Percentiles rank a stretch among this genome's conserved stretches.
phyloP scores from a whole-genome alignment of 352 stramenopile species.

The Paralagenidium karlingii region DNA sequence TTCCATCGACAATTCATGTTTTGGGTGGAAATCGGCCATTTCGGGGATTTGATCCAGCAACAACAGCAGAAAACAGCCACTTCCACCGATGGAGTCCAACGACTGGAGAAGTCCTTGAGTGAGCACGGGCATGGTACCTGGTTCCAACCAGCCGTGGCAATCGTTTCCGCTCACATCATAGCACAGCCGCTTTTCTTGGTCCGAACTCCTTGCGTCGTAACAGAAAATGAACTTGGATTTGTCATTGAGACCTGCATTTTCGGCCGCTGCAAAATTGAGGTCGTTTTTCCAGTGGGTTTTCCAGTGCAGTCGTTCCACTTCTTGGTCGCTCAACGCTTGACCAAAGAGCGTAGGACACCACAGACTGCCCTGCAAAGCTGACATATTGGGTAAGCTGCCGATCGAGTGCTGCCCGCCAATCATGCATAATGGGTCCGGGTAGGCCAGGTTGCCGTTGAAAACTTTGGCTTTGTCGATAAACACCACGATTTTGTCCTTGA shows the following conservation, averaged over 20 bases:
- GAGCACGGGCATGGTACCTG: slow-evolving; percentile 43
- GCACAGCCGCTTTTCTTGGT: slow-evolving; percentile 32
- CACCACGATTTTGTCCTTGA: slow-evolving; percentile 75
- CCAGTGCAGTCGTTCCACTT: slow-evolving; percentile 66
- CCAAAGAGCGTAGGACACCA: slow-evolving; percentile 73
- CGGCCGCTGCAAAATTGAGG: slow-evolving; percentile 33
- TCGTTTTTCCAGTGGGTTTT: slow-evolving; percentile 64
- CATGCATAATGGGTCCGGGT: slow-evolving; percentile 59
- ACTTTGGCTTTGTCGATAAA: slow-evolving; percentile 45
- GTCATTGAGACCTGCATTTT: slow-evolving; percentile 45
- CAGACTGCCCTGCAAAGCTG: slow-evolving; percentile 35
- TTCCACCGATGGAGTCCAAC: slow-evolving; percentile 54
- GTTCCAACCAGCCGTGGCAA: slow-evolving; percentile 52
- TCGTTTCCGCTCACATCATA: slow-evolving; percentile 69
- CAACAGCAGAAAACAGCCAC: slow-evolving; percentile 53
- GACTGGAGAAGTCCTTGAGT: slow-evolving; percentile 52
- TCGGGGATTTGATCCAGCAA: slow-evolving; percentile 67
- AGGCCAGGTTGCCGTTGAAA: slow-evolving; percentile 52
- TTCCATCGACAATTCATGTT: slow-evolving; percentile 43
- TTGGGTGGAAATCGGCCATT: slow-evolving; percentile 66
- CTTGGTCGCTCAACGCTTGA: slow-evolving; percentile 33
- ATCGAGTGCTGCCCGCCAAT: slow-evolving; percentile 60
- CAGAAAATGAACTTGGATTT: slow-evolving; percentile 75
- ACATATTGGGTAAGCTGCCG: slow-evolving; percentile 39
- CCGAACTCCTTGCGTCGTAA: slow-evolving; percentile 64